These are phyloP conservation scores for Hymenotorrendiella dingleyae DNA, from an alignment of 2,329 filamentous ascomycete genomes.

Conservation along the genomic window DNA sequence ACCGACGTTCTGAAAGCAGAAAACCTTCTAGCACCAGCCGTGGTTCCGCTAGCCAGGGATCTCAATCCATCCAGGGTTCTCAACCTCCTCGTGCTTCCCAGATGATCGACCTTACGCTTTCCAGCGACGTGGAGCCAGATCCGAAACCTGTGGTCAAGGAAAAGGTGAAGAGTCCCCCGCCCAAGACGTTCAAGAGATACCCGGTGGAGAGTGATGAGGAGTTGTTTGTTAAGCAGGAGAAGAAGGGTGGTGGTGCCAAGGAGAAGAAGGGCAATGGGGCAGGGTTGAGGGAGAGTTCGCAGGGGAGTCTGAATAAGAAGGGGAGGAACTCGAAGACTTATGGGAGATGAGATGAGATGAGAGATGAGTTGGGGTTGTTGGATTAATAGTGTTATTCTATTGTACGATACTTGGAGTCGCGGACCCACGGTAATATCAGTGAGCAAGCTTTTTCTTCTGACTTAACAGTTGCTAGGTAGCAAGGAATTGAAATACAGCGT, in stretches of 20 bases:
- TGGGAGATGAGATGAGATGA: background rate
- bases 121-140: background rate
- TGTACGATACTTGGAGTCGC: too few species aligned
- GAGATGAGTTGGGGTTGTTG: background rate
- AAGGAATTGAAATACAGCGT: too few species aligned
- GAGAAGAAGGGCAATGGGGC: background rate
- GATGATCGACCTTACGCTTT: slow-evolving; percentile 1
- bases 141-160: background rate
- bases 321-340: slow-evolving; percentile 3
- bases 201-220: too few species aligned
- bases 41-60: background rate
- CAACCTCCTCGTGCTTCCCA: background rate
- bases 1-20: background rate
- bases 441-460: too few species aligned
- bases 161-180: too few species aligned
- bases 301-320: slow-evolving; percentile 2
- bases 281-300: background rate
- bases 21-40: background rate
- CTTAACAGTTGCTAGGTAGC: too few species aligned
- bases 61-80: background rate
- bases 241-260: too few species aligned
- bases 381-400: too few species aligned
- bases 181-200: background rate
- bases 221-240: too few species aligned
- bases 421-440: too few species aligned